A percentile compares a stretch with the other conserved stretches of the same genome.
Evolutionary conservation across 306 rosid genomes (phyloP).

Genomic region (Vicia villosa): DNA sequence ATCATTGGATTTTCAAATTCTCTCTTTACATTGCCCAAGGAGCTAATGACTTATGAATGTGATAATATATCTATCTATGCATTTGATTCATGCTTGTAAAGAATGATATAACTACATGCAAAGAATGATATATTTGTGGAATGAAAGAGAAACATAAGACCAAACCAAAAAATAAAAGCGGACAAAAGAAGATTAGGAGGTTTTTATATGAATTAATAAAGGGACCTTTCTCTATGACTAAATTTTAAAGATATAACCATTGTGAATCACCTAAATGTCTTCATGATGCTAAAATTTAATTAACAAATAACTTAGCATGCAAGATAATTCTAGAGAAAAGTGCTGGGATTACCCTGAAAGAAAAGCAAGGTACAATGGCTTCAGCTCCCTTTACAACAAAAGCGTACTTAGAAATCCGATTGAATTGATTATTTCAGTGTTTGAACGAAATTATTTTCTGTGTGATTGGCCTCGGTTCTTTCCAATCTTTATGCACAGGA

Average conservation of each 20-base stretch:
- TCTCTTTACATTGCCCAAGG: neutral
- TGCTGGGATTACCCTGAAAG: neutral
- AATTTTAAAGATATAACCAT: neutral
- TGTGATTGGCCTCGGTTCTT: neutral
- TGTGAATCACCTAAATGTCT: neutral
- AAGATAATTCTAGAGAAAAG: neutral
- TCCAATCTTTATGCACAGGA: neutral
- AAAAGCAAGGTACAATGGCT: neutral
- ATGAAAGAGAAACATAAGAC: slow-evolving; percentile 1
- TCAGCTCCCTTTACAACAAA: slow-evolving; percentile 2
- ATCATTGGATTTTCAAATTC: slow-evolving; percentile 28
- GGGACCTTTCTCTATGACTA: neutral
- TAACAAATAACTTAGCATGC: neutral
- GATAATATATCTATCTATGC: slow-evolving; percentile 18
- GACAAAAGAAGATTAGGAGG: neutral
- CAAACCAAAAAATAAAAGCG: neutral
- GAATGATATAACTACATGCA: too few species aligned
- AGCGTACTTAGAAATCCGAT: neutral
- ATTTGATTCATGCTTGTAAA: neutral
- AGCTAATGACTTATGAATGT: slow-evolving; percentile 10
- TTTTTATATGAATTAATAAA: neutral
- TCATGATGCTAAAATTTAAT: neutral
- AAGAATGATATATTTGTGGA: too few species aligned
- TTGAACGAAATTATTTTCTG: neutral
- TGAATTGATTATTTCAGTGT: slow-evolving; percentile 2